A percentile compares a stretch with the other conserved stretches of the same genome.
Evolutionary conservation across 108 stramenopile species (phyloP).

Genomic region (Phaeodactylum tricornutum): DNA sequence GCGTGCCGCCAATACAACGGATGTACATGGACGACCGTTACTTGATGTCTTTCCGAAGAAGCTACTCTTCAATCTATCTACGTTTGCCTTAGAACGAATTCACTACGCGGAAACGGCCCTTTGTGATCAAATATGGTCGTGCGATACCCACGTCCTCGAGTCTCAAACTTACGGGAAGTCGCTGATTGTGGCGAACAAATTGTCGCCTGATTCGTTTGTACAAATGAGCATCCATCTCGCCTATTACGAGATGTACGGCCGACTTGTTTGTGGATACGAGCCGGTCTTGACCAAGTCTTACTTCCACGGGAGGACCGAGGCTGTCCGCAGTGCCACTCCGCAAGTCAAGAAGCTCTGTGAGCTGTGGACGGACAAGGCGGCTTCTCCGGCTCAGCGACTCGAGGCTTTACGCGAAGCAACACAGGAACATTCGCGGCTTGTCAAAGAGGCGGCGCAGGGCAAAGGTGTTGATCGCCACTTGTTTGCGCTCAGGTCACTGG

Average conservation of each 20-base stretch:
- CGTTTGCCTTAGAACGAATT: conserved; percentile 45
- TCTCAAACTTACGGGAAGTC: conserved; percentile 65
- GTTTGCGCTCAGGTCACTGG: conserved; percentile 75
- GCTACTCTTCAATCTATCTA: conserved; percentile 55
- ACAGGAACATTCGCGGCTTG: conserved; percentile 42
- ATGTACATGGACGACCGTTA: conserved; percentile 15
- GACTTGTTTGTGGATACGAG: conserved; percentile 69
- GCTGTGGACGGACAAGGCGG: conserved; percentile 20
- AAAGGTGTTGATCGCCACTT: conserved; percentile 76
- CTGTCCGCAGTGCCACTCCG: conserved; percentile 68
- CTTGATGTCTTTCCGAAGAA: conserved; percentile 65
- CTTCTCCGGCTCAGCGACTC: conserved; percentile 42
- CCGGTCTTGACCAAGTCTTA: conserved; percentile 75
- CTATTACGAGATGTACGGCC: conserved; percentile 74
- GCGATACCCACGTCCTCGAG: conserved; percentile 65
- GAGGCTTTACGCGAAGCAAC: conserved; percentile 46
- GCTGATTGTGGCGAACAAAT: conserved; percentile 60
- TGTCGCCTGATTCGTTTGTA: conserved; percentile 78
- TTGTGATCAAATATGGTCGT: conserved; percentile 66
- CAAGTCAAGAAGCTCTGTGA: conserved; percentile 51
- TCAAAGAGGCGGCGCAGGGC: conserved; percentile 56
- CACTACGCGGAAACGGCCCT: conserved; percentile 69
- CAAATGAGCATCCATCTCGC: conserved; percentile 76
- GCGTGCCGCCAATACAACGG: conserved; percentile 24
- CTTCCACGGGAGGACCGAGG: conserved; percentile 83